Percentiles rank a stretch among this genome's conserved stretches.
Evolutionary conservation across 2,329 filamentous ascomycete genomes (phyloP).

Genomic region (Aspergillus brasiliensis): DNA sequence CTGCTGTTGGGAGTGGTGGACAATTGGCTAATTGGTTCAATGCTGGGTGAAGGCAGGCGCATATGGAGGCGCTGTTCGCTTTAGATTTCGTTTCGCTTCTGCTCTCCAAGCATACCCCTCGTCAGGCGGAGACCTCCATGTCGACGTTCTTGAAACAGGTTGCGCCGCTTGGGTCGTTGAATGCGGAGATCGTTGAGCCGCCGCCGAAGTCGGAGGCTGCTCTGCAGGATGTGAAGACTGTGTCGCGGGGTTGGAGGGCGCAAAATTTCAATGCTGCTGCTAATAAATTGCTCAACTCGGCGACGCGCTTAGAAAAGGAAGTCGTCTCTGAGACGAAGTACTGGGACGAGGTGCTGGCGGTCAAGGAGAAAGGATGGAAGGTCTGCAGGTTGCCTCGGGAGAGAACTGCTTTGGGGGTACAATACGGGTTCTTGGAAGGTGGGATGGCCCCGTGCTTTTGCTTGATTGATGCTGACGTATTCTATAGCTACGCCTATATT

Average conservation of each 20-base stretch:
- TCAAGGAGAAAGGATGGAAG: slow-evolving; percentile 84
- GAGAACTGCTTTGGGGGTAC: slow-evolving; percentile 74
- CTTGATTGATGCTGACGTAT: slow-evolving; percentile 4
- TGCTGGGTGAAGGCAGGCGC: slow-evolving; percentile 39
- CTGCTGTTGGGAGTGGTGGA: neutral
- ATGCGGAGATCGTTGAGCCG: slow-evolving; percentile 64
- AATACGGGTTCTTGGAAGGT: slow-evolving; percentile 85
- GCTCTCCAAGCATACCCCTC: slow-evolving; percentile 77
- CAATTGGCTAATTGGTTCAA: slow-evolving; percentile 12
- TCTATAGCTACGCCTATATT: slow-evolving; percentile 56
- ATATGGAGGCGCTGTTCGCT: slow-evolving; percentile 60
- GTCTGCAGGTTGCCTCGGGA: slow-evolving; percentile 76
- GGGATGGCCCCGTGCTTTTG: slow-evolving; percentile 19
- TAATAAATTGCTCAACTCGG: slow-evolving; percentile 71
- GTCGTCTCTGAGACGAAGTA: slow-evolving; percentile 80
- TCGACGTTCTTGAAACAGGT: slow-evolving; percentile 69
- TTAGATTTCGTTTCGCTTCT: slow-evolving; percentile 84
- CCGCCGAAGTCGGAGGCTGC: slow-evolving; percentile 61
- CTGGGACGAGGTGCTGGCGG: slow-evolving; percentile 81
- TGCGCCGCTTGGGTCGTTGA: slow-evolving; percentile 74
- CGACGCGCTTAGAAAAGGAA: slow-evolving; percentile 72
- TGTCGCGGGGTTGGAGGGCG: slow-evolving; percentile 72
- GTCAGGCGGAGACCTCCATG: slow-evolving; percentile 68
- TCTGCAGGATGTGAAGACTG: slow-evolving; percentile 54
- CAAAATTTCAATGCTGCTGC: slow-evolving; percentile 75